These are phyloP conservation scores for Epichloe scottii DNA, from an alignment of 2,329 filamentous ascomycete genomes.

Conservation along the genomic window DNA sequence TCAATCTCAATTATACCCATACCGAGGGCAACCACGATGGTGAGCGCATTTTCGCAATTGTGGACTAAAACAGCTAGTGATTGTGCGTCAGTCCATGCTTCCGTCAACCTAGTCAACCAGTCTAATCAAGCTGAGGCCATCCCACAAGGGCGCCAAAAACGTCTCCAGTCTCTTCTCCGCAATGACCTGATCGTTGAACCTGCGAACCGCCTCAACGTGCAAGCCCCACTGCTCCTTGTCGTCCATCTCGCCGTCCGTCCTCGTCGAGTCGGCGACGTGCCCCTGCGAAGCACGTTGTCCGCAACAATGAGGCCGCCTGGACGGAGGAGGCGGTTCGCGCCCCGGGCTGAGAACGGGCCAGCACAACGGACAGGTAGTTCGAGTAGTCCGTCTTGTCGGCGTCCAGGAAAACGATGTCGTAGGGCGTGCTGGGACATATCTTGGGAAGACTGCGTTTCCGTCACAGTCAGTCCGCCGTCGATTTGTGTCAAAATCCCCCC, in stretches of 20 bases:
- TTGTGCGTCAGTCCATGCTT: no score
- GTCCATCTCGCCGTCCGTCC: not conserved
- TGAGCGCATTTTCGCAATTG: no score
- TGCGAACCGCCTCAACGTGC: constrained; percentile 18
- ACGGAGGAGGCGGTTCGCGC: constrained; percentile 28
- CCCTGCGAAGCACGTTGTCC: constrained; percentile 39
- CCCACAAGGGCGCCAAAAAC: constrained; percentile 30
- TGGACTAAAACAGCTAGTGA: no score
- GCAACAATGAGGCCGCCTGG: constrained; percentile 38
- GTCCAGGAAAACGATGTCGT: constrained; percentile 42
- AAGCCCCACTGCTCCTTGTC: constrained; percentile 6
- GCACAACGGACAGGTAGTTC: constrained; percentile 31
- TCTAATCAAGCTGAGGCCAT: constrained; percentile 27
- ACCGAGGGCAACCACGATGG: no score
- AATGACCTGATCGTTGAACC: constrained; percentile 23
- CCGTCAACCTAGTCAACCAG: constrained; percentile 21
- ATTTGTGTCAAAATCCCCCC: no score
- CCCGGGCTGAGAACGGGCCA: constrained; percentile 29
- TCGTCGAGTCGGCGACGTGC: constrained; percentile 28
- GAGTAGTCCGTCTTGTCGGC: constrained; percentile 41
- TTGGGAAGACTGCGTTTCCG: constrained; percentile 18
- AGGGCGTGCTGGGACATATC: constrained; percentile 22
- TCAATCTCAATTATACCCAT: not conserved
- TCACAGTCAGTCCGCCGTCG: no score
- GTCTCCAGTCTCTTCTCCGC: constrained; percentile 24